Base-by-base conservation (phyloP, 768 basidiomycete genomes). In the Amanita pallidorosea region DNA sequence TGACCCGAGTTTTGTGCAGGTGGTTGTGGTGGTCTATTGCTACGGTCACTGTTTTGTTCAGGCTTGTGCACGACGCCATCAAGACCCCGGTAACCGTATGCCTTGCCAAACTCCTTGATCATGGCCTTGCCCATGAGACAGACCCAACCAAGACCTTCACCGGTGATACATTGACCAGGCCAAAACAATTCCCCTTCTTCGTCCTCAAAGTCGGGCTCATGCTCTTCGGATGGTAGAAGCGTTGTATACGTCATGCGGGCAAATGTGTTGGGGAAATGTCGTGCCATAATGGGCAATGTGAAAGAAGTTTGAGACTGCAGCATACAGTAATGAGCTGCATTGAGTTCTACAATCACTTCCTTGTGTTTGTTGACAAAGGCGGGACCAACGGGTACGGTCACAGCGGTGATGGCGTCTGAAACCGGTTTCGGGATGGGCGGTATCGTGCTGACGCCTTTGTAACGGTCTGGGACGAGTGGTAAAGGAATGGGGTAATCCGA, bases 181-280 rank as follows among this genome's bases (percentile, higher is more conserved):
- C 87, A 89, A 60, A 80, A 86, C n/a, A 90, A 69, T 59, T 89
- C 88, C 55, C 87, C 85, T 62, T 88, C 87, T 56, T 88, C 84
- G 57, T 90, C 88, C 62, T 89, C 87, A 48, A 89, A 78, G 55
- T 89, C 87, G 9, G 84, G 83, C 54, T 88, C 85, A 50, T 83
- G 74, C 62, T 90, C 87, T 56, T 90, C 87, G 13, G 72, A 71
- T 0, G 76, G 70, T 0, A 72, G 67, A 46, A 87, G 66, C 20
- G 77, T 80, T 20, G 82, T 78, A 54, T 79, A 68, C 57, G 86
- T 72, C 72, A 89, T 76, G 42, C 88, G 81, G 8, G 81, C 75
- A 61, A 83, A 87, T 1, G 88, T 89, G 27, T 69, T 75, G 22
- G 88, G 88, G 66, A 83, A 90, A 67, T 81, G 79, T 33, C 79